Base-by-base conservation (phyloP, 768 basidiomycete genomes). In the Amanita subjunquillea region DNA sequence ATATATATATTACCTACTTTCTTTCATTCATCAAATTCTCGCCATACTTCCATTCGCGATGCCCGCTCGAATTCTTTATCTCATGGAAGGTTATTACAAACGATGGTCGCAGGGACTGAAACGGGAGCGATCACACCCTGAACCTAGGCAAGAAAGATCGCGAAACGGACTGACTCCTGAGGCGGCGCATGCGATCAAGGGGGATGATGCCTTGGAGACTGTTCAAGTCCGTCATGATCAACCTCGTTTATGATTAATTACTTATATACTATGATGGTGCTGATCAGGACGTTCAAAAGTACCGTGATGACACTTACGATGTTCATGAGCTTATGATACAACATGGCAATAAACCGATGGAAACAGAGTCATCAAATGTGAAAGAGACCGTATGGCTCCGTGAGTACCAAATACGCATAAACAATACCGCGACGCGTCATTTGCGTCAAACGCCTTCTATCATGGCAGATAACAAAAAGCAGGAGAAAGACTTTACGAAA, bases 381-480 rank as follows among this genome's bases (percentile, higher is more conserved):
- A 17, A 32, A 34, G 50, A 53, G 20, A 42, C 41, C 1, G n/a
- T 1, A 25, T 46, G 44, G 43, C 43, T 53, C 17, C 12, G 23
- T 40, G 53, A 55, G 39, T 50, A 48, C 43, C 47, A 60, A 65
- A 65, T 57, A 77, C 51, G 27, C 13, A 61, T 60, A 72, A 78
- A 80, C 60, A 77, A 69, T 59, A 68, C 68, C 72, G 72, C 72
- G 79, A 83, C 82, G 82, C 82, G 81, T 83, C 79, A 82, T 67
- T 69, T 66, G 65, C 67, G 61, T 54, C 44, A 55, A 22, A 63
- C 64, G 59, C 70, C 58, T 63, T 61, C 71, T 67, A 76, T 67
- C 61, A 90, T 89, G 87, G 74, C 86, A 39, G 88, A 90, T 58
- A 77, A 79, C 67, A 84, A 83, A 72, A 87, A 88, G 68, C 85